Conservation (phyloP, 768 basidiomycete genomes). For the Leccinum disarticulatum region DNA sequence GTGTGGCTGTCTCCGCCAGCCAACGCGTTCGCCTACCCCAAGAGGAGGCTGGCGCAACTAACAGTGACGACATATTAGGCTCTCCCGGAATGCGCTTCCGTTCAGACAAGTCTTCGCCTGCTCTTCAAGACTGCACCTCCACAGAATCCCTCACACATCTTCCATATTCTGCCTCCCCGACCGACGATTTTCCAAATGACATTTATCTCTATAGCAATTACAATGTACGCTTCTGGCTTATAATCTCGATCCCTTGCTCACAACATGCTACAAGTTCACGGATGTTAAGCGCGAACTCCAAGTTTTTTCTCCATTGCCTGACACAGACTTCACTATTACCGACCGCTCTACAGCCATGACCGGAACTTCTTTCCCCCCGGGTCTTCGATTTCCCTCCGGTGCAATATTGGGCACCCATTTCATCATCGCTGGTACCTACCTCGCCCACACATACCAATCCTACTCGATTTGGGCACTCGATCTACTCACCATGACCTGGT, state of each 20-base stretch:
- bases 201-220: slow-evolving; percentile 95
- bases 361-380: slow-evolving; percentile 84
- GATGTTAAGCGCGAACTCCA: slow-evolving; percentile 96
- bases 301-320: slow-evolving; percentile 79
- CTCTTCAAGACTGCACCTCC: slow-evolving; percentile 50
- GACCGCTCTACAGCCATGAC: slow-evolving; percentile 83
- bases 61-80: slow-evolving; percentile 45
- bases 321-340: slow-evolving; percentile 71
- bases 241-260: slow-evolving; percentile 8
- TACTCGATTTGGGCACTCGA: slow-evolving; percentile 98
- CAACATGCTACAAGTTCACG: slow-evolving; percentile 59
- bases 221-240: slow-evolving; percentile 58
- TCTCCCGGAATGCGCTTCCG: slow-evolving; percentile 61
- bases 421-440: slow-evolving; percentile 93
- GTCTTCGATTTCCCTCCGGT: slow-evolving; percentile 94
- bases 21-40: slow-evolving; percentile 67
- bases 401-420: slow-evolving; percentile 88
- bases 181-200: slow-evolving; percentile 76
- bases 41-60: slow-evolving; percentile 49
- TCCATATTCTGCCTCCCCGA: slow-evolving; percentile 73
- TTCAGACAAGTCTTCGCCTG: slow-evolving; percentile 41
- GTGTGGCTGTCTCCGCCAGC: slow-evolving; percentile 79
- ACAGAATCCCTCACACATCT: slow-evolving; percentile 65
- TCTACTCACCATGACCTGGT: slow-evolving; percentile 78
- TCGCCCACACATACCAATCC: slow-evolving; percentile 90